Conservation (phyloP, 129 eudicot genomes). For the Flaveria robusta region DNA sequence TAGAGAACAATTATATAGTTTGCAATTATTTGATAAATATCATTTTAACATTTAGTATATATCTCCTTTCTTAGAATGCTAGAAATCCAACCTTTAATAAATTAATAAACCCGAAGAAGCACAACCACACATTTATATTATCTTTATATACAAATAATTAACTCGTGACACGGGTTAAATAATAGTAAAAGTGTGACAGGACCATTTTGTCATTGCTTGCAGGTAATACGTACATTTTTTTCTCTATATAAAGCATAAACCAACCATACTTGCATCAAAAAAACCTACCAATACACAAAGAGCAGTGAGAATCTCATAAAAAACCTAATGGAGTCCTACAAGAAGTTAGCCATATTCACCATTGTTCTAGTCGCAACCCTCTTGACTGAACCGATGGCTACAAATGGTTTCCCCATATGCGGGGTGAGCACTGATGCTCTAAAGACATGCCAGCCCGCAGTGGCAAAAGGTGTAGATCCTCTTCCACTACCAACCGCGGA, state of each 20-base stretch:
- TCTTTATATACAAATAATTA: not conserved
- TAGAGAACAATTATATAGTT: too few species aligned
- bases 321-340: slow-evolving; percentile 35
- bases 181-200: slow-evolving; percentile 16
- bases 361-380: slow-evolving; percentile 31
- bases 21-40: too few species aligned
- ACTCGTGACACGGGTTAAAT: not conserved
- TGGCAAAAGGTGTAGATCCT: slow-evolving; percentile 35
- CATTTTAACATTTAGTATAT: not conserved
- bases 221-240: not conserved
- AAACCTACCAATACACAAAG: slow-evolving; percentile 18
- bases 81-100: not conserved
- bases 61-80: too few species aligned
- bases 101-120: not conserved
- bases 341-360: slow-evolving; percentile 32
- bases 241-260: slow-evolving; percentile 26
- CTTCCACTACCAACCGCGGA: slow-evolving; percentile 32
- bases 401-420: slow-evolving; percentile 30
- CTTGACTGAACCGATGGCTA: slow-evolving; percentile 25
- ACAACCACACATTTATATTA: not conserved
- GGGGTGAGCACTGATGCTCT: slow-evolving; percentile 32
- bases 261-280: slow-evolving; percentile 12
- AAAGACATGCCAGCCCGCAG: slow-evolving; percentile 39
- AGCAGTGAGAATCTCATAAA: not conserved
- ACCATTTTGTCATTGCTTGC: slow-evolving; percentile 24